Conservation (phyloP, 106 monocot species). For the Hemerocallis citrina region DNA sequence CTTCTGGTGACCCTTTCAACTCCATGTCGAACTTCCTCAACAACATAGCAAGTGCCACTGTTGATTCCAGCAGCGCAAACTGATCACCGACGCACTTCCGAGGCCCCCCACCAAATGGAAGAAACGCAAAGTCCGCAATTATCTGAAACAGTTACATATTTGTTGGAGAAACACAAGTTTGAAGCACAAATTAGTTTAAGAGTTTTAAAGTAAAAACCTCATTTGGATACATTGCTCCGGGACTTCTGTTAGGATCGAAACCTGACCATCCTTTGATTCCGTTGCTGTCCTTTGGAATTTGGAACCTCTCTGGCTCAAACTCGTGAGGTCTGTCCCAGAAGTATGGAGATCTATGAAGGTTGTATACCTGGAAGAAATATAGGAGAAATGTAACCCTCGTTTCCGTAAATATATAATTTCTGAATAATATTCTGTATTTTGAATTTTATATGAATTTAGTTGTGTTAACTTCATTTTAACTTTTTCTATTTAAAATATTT, state of each 20-base stretch:
- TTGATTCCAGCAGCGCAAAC: slow-evolving; percentile 88
- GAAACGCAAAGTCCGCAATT: slow-evolving; percentile 82
- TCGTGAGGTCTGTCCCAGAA: slow-evolving; percentile 87
- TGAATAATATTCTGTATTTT: no score
- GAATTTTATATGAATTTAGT: no score
- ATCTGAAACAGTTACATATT: no score
- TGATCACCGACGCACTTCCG: slow-evolving; percentile 92
- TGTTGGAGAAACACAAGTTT: no score
- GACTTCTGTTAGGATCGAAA: slow-evolving; percentile 72
- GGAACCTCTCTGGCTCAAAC: slow-evolving; percentile 92
- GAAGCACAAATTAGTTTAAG: no score
- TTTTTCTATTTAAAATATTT: no score
- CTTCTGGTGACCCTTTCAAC: slow-evolving; percentile 66
- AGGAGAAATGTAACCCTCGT: no score
- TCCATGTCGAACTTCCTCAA: slow-evolving; percentile 79
- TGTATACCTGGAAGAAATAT: slow-evolving; percentile 86
- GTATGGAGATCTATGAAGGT: slow-evolving; percentile 92
- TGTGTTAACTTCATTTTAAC: no score
- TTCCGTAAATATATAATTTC: no score
- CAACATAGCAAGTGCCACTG: slow-evolving; percentile 63
- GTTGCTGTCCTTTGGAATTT: slow-evolving; percentile 51
- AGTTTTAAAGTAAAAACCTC: slow-evolving; percentile 43
- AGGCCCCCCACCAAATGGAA: slow-evolving; percentile 87
- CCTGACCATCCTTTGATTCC: slow-evolving; percentile 83
- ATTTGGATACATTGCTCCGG: slow-evolving; percentile 89